A percentile compares a stretch with the other conserved stretches of the same genome.
Evolutionary conservation across 352 stramenopile genomes (phyloP).

Genomic region (Pythium vanterpoolii): DNA sequence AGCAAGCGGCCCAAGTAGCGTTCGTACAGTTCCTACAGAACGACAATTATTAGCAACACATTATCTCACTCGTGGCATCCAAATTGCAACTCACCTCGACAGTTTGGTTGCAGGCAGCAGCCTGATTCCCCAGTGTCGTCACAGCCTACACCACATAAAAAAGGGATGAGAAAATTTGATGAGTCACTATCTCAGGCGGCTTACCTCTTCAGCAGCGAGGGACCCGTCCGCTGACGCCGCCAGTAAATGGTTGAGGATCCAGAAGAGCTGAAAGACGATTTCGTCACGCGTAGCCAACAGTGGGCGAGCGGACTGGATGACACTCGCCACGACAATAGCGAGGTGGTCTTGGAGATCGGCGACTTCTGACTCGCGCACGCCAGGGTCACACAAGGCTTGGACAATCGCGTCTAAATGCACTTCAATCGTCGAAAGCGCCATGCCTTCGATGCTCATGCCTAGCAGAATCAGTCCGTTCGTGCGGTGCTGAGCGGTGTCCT

Average conservation of each 20-base stretch:
- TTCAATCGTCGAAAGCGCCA: constrained; percentile 54
- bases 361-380: constrained; percentile 67
- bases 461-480: constrained; percentile 77
- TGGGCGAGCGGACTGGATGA: constrained; percentile 49
- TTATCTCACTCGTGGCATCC: neutral
- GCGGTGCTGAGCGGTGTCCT: constrained; percentile 76
- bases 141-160: constrained; percentile 30
- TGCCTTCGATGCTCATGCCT: constrained; percentile 79
- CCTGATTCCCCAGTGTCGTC: constrained; percentile 32
- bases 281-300: constrained; percentile 43
- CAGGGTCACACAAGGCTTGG: constrained; percentile 63
- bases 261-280: constrained; percentile 71
- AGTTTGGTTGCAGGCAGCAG: constrained; percentile 24
- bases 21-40: constrained; percentile 47
- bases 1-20: constrained; percentile 54
- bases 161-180: neutral
- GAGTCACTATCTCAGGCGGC: neutral
- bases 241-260: constrained; percentile 74
- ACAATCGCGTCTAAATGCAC: constrained; percentile 72
- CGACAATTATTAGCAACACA: neutral
- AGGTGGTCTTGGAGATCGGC: constrained; percentile 70
- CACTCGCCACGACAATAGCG: constrained; percentile 50
- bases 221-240: constrained; percentile 50
- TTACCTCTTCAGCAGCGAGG: constrained; percentile 50
- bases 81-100: constrained; percentile 34